Evolutionary conservation across 179 eudicot species (phyloP).

Genomic region (Beta macrorhiza): DNA sequence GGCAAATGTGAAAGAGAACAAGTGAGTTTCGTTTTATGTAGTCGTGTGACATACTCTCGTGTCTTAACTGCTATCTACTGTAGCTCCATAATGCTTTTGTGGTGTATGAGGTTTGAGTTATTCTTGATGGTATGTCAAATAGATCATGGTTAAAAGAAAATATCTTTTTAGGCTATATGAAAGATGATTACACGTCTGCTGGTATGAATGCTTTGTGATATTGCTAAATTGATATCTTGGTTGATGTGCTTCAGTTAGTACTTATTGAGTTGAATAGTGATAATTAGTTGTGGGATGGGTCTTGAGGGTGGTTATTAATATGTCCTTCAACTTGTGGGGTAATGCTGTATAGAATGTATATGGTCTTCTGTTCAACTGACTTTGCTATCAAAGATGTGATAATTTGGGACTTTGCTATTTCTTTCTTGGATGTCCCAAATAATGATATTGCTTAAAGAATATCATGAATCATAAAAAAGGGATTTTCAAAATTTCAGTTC

Average conservation of each 20-base stretch:
- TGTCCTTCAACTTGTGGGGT: background rate
- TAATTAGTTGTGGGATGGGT: background rate
- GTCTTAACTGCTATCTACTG: background rate
- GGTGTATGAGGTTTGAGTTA: background rate
- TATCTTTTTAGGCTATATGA: background rate
- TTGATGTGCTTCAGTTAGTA: background rate
- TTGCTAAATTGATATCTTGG: background rate
- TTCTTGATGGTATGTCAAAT: background rate
- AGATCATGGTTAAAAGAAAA: background rate
- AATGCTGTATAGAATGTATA: background rate
- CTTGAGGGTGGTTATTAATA: background rate
- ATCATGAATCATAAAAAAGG: background rate
- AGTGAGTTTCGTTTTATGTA: slow-evolving; percentile 39
- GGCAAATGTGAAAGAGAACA: slow-evolving; percentile 62
- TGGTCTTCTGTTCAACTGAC: background rate
- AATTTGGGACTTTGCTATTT: background rate
- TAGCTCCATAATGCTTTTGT: background rate
- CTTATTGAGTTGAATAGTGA: background rate
- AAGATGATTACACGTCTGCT: background rate
- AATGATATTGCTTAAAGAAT: background rate
- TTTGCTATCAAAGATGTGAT: background rate
- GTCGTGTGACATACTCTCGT: background rate
- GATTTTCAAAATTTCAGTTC: background rate
- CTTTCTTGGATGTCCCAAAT: background rate
- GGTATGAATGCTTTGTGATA: background rate